Evolutionary conservation across 2,329 filamentous ascomycete species (phyloP), one percentile per base, ranked within the genome.

Genomic region (Monilinia aucupariae): DNA sequence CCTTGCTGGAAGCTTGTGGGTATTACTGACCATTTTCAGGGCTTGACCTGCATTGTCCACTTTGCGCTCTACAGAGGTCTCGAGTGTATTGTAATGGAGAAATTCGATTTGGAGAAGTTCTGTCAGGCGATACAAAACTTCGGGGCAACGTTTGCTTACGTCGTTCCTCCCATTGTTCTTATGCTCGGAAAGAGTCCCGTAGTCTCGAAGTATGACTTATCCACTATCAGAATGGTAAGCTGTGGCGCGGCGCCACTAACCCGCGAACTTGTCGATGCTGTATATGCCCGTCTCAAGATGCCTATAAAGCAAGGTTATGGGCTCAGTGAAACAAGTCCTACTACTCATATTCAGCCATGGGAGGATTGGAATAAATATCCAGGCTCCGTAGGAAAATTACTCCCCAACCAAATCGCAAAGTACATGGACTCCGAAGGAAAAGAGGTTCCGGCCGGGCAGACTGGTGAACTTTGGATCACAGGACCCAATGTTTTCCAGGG

Each of bases 251-350:
- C 93, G 0, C 93, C 93, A 0, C 78, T 97, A 48, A 93, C 91
- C 0, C 79, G 80, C 39, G 91, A 96, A 66, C 82, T 97, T 2
- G 89, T 93, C 1, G 85, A 91, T 62, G 82, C 85, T 10, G 84
- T 94, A 3, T 90, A 90, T 79, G 76, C 83, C 25, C 85, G 92
- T 9, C 84, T 94, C 64, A 85, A 85, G 59, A 81, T 96, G 25
- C 87, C 88, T 2, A 85, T 96, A 65, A 97, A 96, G 79, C 93
- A 97, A 76, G 92, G 90, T 22, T 97, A 96, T 72, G 93, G 93
- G 0, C 81, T 97, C 6, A 91, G 87, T 6, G 93, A 97, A 78
- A 96, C 91, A 17, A 87, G 87, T 32, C 92, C 92, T 0, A 88
- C 86, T 1, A 90, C 90, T 0, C 87, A 91, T 69, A 84, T 85